Evolutionary conservation across 2,329 filamentous ascomycete genomes (phyloP), one percentile per base, ranked within the genome.

Genomic region (Colletotrichum eremochloae): DNA sequence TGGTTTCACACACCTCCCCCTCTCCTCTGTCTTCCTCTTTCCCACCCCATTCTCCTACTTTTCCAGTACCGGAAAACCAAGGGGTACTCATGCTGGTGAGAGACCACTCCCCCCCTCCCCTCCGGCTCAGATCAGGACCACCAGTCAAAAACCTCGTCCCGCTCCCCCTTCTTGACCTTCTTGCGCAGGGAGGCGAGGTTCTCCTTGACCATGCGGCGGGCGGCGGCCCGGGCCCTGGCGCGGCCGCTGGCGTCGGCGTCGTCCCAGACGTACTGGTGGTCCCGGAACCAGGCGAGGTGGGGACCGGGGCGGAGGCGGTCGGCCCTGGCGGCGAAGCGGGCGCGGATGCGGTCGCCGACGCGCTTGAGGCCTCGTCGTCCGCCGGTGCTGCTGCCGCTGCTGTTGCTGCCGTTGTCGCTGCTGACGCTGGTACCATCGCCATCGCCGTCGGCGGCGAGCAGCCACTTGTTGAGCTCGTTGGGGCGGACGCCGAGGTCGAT

Each of bases 181-280:
- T 36, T 58, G 36, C 40, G 56, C 36, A 24, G 11, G 14, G 36
- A n/a, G 38, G 36, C 56, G 36, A 58, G 8, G 2, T 29, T 40
- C 36, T 15, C 24, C n/a, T 42, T 58, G 24, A 58, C 29, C 36
- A 58, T 42, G 36, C 40, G 40, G 8, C 7, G 6, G 14, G 56
- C 56, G n/a, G 36, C n/a, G 5, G 56, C n/a, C 8, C 4, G 5
- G 14, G 56, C 56, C 36, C 2, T 40, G 56, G 36, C 36, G 12
- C 56, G 36, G 38, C 56, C 56, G n/a, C 5, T 5, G 56, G 9
- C 36, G 38, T 58, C 55, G 20, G 24, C 14, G 36, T 40, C 36
- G 56, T 58, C 56, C 56, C 56, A 58, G 56, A 58, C 24, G 56
- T 58, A 58, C 20, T 14, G 56, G 56, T 58, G 14, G n/a, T 24